Evolutionary conservation across 148 eudicot species (phyloP).

Genomic region (Tetragonia tetragonoides): DNA sequence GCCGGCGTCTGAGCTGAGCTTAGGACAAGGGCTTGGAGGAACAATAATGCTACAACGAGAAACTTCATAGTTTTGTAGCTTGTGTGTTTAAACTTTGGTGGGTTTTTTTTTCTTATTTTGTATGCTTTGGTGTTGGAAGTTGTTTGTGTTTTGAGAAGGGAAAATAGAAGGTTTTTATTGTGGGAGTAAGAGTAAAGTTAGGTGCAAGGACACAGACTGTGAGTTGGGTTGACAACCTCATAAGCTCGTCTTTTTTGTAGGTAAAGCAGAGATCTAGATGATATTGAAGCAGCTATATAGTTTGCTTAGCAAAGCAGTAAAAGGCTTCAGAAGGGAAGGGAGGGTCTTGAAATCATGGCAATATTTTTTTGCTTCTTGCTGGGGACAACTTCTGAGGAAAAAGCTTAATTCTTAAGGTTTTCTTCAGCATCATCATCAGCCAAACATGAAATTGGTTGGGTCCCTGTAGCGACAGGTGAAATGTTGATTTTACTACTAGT

Average conservation of each 20-base stretch:
- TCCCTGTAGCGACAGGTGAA: not conserved
- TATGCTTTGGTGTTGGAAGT: not conserved
- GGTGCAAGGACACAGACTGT: conserved; percentile 25
- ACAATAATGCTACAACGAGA: conserved; percentile 30
- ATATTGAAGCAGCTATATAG: conserved; percentile 21
- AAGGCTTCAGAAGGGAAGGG: conserved; percentile 10
- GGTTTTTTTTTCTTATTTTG: not conserved
- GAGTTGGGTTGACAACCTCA: conserved; percentile 14
- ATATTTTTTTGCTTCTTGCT: conserved; percentile 19
- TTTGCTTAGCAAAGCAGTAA: conserved; percentile 41
- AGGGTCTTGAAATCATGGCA: conserved; percentile 18
- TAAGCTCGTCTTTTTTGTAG: not conserved
- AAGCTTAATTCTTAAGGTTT: conserved; percentile 25
- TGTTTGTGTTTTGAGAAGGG: conserved; percentile 9
- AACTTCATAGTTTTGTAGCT: conserved; percentile 23
- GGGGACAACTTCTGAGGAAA: not conserved
- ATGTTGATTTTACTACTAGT: not conserved
- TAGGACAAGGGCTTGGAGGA: conserved; percentile 28
- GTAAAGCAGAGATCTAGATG: not conserved
- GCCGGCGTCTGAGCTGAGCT: conserved; percentile 42
- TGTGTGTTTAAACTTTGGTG: not conserved
- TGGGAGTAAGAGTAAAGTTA: conserved; percentile 22
- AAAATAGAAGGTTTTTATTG: conserved; percentile 17
- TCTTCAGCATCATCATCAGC: conserved; percentile 17
- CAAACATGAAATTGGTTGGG: conserved; percentile 4